Conservation (phyloP, 352 stramenopile genomes). For the Aphanomyces cochlioides region DNA sequence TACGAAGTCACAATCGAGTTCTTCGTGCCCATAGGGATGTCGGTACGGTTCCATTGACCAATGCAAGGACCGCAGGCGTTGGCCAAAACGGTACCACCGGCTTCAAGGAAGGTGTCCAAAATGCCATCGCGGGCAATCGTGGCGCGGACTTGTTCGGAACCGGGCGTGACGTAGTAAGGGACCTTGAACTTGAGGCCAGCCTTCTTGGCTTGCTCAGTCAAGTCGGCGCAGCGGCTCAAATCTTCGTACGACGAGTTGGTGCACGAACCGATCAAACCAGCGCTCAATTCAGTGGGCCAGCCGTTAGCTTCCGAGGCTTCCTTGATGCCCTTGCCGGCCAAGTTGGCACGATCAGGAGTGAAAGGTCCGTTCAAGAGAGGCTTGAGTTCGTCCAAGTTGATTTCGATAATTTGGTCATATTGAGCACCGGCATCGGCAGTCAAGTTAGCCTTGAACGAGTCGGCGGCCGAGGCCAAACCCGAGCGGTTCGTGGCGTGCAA, state of each 20-base stretch:
- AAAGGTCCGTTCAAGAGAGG: constrained; percentile 91
- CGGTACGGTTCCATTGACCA: constrained; percentile 91
- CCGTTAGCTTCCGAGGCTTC: constrained; percentile 79
- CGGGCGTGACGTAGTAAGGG: constrained; percentile 89
- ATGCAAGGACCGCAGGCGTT: constrained; percentile 93
- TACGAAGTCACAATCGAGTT: constrained; percentile 95
- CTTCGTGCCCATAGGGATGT: constrained; percentile 82
- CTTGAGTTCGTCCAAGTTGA: constrained; percentile 88
- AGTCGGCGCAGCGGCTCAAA: constrained; percentile 87
- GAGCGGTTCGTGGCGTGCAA: constrained; percentile 84
- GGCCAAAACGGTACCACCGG: constrained; percentile 84
- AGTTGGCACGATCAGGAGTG: constrained; percentile 87
- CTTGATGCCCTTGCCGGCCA: constrained; percentile 65
- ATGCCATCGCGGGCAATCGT: constrained; percentile 90
- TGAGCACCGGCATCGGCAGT: constrained; percentile 85
- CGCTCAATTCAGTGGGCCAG: constrained; percentile 87
- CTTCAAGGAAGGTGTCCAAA: constrained; percentile 85
- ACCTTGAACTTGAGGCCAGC: constrained; percentile 89
- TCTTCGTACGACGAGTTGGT: constrained; percentile 95
- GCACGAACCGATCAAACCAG: constrained; percentile 91
- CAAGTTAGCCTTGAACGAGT: constrained; percentile 85
- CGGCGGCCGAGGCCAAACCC: constrained; percentile 84
- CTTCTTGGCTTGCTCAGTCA: constrained; percentile 79
- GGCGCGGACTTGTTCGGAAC: constrained; percentile 89
- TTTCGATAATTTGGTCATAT: constrained; percentile 93